These are phyloP conservation scores for Phytophthora idaei DNA, from an alignment of 352 stramenopile genomes.

Conservation along the genomic window DNA sequence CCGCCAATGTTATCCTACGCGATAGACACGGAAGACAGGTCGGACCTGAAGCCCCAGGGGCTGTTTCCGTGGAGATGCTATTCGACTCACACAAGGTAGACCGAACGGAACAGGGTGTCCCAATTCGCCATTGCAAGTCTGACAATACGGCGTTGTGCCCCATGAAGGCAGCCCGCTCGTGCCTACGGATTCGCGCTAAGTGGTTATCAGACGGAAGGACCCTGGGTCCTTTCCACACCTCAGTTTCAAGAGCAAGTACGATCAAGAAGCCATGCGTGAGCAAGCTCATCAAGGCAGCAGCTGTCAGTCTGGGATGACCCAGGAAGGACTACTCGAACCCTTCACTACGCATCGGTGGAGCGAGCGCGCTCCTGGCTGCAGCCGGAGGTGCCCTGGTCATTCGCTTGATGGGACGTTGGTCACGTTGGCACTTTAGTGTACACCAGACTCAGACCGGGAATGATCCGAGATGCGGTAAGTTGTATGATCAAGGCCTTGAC, in stretches of 20 bases:
- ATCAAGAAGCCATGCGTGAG: not conserved
- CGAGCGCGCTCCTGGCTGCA: not conserved
- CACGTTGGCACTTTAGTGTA: not conserved
- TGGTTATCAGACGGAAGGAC: not conserved
- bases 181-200: conserved; percentile 7
- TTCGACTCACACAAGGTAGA: not conserved
- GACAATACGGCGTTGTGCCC: conserved; percentile 15
- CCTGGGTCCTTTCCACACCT: conserved; percentile 22
- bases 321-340: not conserved
- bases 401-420: not conserved
- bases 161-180: conserved; percentile 15
- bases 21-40: not conserved
- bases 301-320: not conserved
- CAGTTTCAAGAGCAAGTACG: not conserved
- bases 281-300: not conserved
- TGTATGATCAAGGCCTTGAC: conserved; percentile 6
- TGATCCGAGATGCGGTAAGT: not conserved
- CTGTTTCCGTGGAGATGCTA: not conserved
- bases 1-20: not conserved
- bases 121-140: conserved; percentile 19
- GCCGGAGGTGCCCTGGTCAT: not conserved
- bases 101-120: not conserved
- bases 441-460: not conserved
- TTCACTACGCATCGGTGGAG: not conserved
- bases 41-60: not conserved